Evolutionary conservation across 108 stramenopile genomes (phyloP), one percentile per base, ranked within the genome.

Genomic region (Pinguiococcus pyrenoidosus): DNA sequence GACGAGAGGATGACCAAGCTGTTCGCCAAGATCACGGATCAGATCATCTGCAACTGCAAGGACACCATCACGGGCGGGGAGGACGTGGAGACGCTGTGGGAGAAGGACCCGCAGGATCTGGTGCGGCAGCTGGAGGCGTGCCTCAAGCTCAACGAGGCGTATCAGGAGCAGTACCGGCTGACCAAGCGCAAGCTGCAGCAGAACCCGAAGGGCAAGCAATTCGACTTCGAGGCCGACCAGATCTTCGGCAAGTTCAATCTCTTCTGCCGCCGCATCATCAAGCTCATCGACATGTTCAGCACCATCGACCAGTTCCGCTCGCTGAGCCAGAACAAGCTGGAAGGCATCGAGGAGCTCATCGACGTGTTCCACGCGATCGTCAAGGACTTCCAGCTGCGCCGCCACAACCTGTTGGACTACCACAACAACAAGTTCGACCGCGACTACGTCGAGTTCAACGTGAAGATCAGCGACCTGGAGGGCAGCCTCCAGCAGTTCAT

Each of bases 391-490:
- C 75, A 77, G 23, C 40, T 46, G 16, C 82, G 78, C 69, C 64
- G 73, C 14, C 81, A 88, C 63, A 83, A 86, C 50, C 64, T 88
- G 30, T 71, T 88, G 1, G 84, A 82, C 50, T 84, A 81, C 49
- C 79, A 80, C 49, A 81, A 83, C 69, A 88, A 83, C 66, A 77
- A 53, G 38, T 62, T 62, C 37, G 61, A 62, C 56, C 62, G 84
- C 29, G 87, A 85, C 62, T 88, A 80, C 54, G 81, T 88, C 26
- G 87, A 88, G 62, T 88, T 88, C 67, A 85, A 85, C 50, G 82
- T 81, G 29, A 51, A 68, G 21, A 81, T 87, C 33, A 52, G 59
- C 12, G 80, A 81, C 30, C 51, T 86, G 40, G 85, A 86, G 52
- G 56, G 64, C 27, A 40, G 53, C 22, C 81, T 85, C 38, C 84